Conservation (phyloP, 352 stramenopile genomes). For the Globisporangium okanoganense region DNA sequence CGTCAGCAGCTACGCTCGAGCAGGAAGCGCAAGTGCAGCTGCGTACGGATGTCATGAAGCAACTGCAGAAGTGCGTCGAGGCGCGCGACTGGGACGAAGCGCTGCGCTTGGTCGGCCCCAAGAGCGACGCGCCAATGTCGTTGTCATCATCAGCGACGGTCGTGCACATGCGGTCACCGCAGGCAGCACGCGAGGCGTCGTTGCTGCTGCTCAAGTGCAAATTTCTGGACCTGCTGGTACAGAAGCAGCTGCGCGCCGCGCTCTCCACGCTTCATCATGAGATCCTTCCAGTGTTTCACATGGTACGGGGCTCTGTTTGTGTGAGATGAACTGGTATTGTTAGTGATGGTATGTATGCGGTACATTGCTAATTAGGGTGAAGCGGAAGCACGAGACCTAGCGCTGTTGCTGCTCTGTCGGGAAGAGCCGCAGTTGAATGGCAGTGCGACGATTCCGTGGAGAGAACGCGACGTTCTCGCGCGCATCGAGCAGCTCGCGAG, state of each 20-base stretch:
- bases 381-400: conserved; percentile 46
- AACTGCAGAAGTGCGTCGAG: conserved; percentile 37
- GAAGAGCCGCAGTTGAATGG: conserved; percentile 34
- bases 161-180: conserved; percentile 43
- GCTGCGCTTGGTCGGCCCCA: conserved; percentile 29
- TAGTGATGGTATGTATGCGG: not conserved
- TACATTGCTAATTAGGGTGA: conserved; percentile 23
- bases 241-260: conserved; percentile 32
- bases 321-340: conserved; percentile 5
- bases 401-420: conserved; percentile 52
- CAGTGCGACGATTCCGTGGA: conserved; percentile 34
- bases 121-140: not conserved
- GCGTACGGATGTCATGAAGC: conserved; percentile 48
- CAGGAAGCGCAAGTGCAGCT: conserved; percentile 54
- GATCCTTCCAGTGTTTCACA: conserved; percentile 41
- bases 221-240: conserved; percentile 48
- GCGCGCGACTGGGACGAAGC: conserved; percentile 51
- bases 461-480: conserved; percentile 37
- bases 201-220: conserved; percentile 68
- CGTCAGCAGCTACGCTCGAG: conserved; percentile 45
- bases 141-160: not conserved
- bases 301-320: conserved; percentile 17
- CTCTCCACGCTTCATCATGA: conserved; percentile 63
- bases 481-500: conserved; percentile 57
- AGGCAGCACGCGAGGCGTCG: conserved; percentile 32